Base-by-base conservation (phyloP, 257 asterid species). In the Solanum etuberosum region DNA sequence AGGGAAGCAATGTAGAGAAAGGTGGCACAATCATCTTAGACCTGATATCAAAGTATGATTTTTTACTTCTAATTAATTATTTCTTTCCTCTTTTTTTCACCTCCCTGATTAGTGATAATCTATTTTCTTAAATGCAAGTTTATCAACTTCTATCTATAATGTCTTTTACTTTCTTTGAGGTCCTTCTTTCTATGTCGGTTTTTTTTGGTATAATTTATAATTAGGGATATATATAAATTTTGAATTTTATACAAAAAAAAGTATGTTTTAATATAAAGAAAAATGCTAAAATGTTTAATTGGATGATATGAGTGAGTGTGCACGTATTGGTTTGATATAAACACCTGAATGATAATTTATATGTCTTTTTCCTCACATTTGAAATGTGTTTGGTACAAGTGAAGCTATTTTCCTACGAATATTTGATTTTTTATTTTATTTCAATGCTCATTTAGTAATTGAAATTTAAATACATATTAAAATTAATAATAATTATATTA, bases 1-100 rank as follows among this genome's bases (percentile, higher is more conserved):
- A 0, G 99, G 99, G 32, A 96, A 96, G 87, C 98, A 96, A 83
- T 96, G 99, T 81, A 86, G 99, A 32, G 98, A 96, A 76, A 90
- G 99, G 76, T 96, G 98, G 98, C 93, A 93, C 16, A 96, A 96
- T 83, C 98, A 96, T 92, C 86, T 96, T 21, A 93, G 95, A 74
- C 96, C 99, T 5, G 88, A 93, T 87, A 94, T 95, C 86, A 92
- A 93, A 96, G 98, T 95, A 71, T 14, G 43, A 83, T 38, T 21
- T 48, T 35, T 68, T 7, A 23, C n/a, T 86, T 21, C 27, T 72
- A 82, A 29, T 5, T 61, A 59, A 5, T 5, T 6, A 83, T 83
- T 83, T 32, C 27, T 57, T 54, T 59, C 61, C 54, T 31, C 13
- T 61, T 37, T 54, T 9, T 34, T 27, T 27, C 1, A n/a, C 21